These are phyloP conservation scores for Glycyrrhiza uralensis DNA, from an alignment of 306 rosid genomes.

Conservation along the genomic window DNA sequence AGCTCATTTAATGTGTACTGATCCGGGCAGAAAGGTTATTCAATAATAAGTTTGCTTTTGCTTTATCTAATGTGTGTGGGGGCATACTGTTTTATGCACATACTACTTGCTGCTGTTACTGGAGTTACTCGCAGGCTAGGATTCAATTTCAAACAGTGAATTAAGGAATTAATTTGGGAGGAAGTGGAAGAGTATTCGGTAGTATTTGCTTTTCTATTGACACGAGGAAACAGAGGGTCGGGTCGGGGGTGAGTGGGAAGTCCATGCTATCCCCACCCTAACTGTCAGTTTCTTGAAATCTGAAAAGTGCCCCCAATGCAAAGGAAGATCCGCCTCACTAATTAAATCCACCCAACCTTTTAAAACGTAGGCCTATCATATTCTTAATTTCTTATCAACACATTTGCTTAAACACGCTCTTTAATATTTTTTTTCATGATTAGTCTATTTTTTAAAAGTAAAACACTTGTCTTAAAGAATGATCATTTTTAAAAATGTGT, in stretches of 20 bases:
- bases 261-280: neutral
- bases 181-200: neutral
- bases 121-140: neutral
- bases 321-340: neutral
- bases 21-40: too few species aligned
- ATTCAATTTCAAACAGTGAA: neutral
- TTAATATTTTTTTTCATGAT: too few species aligned
- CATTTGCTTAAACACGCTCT: too few species aligned
- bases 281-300: neutral
- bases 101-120: neutral
- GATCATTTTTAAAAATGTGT: too few species aligned
- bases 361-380: neutral
- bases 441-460: neutral
- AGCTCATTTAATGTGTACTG: too few species aligned
- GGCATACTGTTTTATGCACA: neutral
- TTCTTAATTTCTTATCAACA: neutral
- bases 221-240: conserved; percentile 10
- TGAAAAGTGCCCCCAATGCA: neutral
- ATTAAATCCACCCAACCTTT: neutral
- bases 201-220: neutral
- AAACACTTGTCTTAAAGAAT: too few species aligned
- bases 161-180: neutral
- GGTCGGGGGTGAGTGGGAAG: neutral
- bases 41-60: conserved; percentile 10
- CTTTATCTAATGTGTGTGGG: neutral